Base-by-base conservation (phyloP, 345 rosid genomes). In the Cardiospermum halicacabum region DNA sequence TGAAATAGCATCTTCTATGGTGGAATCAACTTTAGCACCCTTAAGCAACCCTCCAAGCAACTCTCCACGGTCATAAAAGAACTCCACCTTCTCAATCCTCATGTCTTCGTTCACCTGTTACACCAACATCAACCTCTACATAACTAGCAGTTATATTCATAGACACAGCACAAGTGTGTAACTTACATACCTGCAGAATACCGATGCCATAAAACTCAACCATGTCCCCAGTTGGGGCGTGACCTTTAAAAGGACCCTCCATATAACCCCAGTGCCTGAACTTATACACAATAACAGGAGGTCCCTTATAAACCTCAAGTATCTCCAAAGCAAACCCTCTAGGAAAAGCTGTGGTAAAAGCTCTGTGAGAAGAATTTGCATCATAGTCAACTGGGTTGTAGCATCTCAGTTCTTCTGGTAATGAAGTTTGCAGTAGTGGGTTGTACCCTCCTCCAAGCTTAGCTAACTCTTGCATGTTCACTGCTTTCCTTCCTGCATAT, bases 171-270 rank as follows among this genome's bases (percentile, higher is more conserved):
- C n/a, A n/a, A n/a, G n/a, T n/a, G n/a, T n/a, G n/a, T n/a, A n/a
- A n/a, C n/a, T n/a, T n/a, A n/a, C n/a, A 31, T 53, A 22, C 65
- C 66, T 60, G 61, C 48, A 80, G 70, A 19, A 83, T 69, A 13
- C 64, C 56, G 6, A 76, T 72, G 22, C 88, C 85, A 51, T 15
- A 68, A 40, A 78, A 26, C 56, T 85, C 76, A 0, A 81, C 76
- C 64, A 75, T 7, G 27, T 85, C 88, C 2, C 81, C 88, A 0
- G 88, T 85, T 2, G 91, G 81, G 25, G 80, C 70, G 50, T 80
- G 72, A 8, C 84, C 87, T 69, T 79, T 82, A 75, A 83, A 86
- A 56, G 91, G 92, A 47, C 92, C 92, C 50, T 86, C 92, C 92
- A 73, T 83, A 61, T 72, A 76, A 32, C 84, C 92, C 87, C 92